Evolutionary conservation across 2,329 filamentous ascomycete species (phyloP).

Genomic region (Furcasterigmium furcatum): DNA sequence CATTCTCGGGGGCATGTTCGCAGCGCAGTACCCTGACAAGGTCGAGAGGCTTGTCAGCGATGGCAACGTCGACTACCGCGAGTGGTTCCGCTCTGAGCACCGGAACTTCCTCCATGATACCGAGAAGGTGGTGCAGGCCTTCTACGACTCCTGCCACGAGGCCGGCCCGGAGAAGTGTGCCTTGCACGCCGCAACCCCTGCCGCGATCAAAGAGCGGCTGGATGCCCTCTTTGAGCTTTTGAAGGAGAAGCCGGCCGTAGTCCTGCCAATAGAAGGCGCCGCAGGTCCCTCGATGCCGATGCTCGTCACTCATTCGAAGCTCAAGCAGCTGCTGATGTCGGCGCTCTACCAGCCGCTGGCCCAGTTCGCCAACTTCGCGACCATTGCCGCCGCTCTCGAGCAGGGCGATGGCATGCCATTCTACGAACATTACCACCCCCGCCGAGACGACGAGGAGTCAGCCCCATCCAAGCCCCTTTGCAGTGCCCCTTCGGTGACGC

Average conservation of each 20-base stretch:
- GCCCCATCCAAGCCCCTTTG: conserved; percentile 21
- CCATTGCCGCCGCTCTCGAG: conserved; percentile 39
- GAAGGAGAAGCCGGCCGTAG: conserved; percentile 37
- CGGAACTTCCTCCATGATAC: conserved; percentile 49
- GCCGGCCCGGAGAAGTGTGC: conserved; percentile 46
- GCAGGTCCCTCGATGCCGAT: conserved; percentile 37
- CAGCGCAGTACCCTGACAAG: conserved; percentile 46
- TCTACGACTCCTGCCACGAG: conserved; percentile 50
- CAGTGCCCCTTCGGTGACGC: conserved; percentile 22
- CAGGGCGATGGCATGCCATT: conserved; percentile 40
- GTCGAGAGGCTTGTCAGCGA: conserved; percentile 49
- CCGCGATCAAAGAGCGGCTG: conserved; percentile 34
- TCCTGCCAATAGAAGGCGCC: conserved; percentile 21
- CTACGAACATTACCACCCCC: conserved; percentile 21
- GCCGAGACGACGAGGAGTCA: neutral
- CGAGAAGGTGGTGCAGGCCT: conserved; percentile 49
- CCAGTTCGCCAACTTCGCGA: conserved; percentile 37
- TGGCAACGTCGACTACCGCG: conserved; percentile 51
- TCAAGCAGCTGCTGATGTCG: conserved; percentile 38
- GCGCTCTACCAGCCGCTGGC: conserved; percentile 41
- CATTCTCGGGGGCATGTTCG: conserved; percentile 48
- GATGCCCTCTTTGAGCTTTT: conserved; percentile 34
- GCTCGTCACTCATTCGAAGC: conserved; percentile 46
- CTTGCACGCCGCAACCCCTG: conserved; percentile 33
- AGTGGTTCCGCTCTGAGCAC: conserved; percentile 44